phyloP scores from a whole-genome alignment of 2,329 filamentous ascomycete genomes.

The Fusarium keratoplasticum region DNA sequence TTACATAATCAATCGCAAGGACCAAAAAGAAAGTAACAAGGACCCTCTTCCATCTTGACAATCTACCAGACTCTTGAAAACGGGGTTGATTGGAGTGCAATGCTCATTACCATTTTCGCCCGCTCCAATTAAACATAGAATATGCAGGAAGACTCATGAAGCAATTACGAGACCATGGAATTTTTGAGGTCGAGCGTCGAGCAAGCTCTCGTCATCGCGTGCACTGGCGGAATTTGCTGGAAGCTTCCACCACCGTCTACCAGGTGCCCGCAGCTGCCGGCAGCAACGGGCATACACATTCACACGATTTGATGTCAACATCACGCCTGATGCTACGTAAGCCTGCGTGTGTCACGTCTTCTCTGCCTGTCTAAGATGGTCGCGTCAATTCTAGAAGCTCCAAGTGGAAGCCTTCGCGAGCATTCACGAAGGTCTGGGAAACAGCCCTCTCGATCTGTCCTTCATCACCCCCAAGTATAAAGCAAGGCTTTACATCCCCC shows the following conservation, averaged over 20 bases:
- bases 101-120: too few relatives aligned
- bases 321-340: conserved; percentile 10
- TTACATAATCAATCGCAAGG: not conserved
- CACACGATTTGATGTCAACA: conserved; percentile 29
- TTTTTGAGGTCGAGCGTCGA: not conserved
- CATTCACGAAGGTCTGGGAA: conserved; percentile 36
- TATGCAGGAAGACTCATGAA: not conserved
- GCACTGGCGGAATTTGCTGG: conserved; percentile 11
- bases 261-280: conserved; percentile 27
- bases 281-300: conserved; percentile 7
- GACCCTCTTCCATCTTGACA: not conserved
- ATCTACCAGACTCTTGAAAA: not conserved
- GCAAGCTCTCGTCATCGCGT: not conserved
- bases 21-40: not conserved
- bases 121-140: not conserved
- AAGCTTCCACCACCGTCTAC: conserved; percentile 39
- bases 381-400: conserved; percentile 42
- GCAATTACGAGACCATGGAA: not conserved
- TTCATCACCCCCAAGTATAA: conserved; percentile 45
- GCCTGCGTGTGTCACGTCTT: conserved; percentile 15
- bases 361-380: conserved; percentile 15
- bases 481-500: conserved; percentile 32
- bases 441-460: conserved; percentile 10
- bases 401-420: conserved; percentile 29
- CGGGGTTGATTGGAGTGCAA: not conserved